These are phyloP conservation scores for Cercis canadensis DNA, from an alignment of 306 rosid species.

Conservation along the genomic window DNA sequence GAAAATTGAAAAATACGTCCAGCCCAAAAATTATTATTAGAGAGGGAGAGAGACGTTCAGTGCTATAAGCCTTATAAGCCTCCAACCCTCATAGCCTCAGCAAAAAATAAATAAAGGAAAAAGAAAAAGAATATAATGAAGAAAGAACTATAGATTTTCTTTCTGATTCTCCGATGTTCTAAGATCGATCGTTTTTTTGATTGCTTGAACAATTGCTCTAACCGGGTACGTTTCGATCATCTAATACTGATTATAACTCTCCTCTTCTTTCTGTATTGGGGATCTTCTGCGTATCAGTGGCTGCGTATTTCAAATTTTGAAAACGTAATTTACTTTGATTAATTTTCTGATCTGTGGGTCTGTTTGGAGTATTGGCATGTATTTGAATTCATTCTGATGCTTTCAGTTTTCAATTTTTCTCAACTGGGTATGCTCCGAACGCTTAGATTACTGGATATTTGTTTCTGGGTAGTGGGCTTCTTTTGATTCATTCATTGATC, in stretches of 20 bases:
- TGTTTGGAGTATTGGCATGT: constrained; percentile 36
- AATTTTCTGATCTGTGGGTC: constrained; percentile 55
- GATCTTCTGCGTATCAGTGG: constrained; percentile 51
- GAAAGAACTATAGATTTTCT: constrained; percentile 30
- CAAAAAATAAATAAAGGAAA: not conserved
- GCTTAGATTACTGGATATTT: constrained; percentile 40
- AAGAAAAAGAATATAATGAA: not conserved
- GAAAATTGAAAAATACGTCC: not conserved
- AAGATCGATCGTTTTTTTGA: constrained; percentile 56
- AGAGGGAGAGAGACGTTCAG: constrained; percentile 37
- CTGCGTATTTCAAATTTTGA: constrained; percentile 27
- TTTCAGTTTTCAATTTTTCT: constrained; percentile 32
- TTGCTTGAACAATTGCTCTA: constrained; percentile 47
- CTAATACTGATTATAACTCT: constrained; percentile 30
- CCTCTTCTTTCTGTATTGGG: constrained; percentile 42
- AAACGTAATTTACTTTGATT: constrained; percentile 35
- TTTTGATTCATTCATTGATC: constrained; percentile 32
- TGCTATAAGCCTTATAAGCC: constrained; percentile 24
- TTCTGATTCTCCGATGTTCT: constrained; percentile 63
- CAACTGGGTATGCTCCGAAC: constrained; percentile 44
- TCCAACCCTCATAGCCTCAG: constrained; percentile 17
- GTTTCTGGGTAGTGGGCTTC: constrained; percentile 42
- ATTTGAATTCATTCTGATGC: constrained; percentile 40
- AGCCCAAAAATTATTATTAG: constrained; percentile 29
- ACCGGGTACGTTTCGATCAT: constrained; percentile 64